phyloP scores from a whole-genome alignment of 2,329 filamentous ascomycete genomes.

The Xylariaceae sp. region DNA sequence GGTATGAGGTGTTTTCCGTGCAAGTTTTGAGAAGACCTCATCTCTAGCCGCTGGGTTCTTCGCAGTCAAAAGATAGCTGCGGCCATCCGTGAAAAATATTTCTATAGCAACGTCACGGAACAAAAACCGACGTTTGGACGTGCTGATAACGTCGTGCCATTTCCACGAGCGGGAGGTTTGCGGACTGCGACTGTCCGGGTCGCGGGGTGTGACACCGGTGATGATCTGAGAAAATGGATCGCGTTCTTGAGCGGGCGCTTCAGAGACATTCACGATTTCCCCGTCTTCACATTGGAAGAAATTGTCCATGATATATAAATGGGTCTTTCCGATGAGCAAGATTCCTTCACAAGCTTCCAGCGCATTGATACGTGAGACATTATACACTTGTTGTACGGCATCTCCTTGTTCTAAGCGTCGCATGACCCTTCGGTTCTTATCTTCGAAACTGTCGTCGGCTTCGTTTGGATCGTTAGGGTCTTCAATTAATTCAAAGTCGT shows the following conservation, averaged over 20 bases:
- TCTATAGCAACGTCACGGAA: slow-evolving; percentile 97
- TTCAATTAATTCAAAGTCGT: slow-evolving; percentile 94
- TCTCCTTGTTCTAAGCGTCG: slow-evolving; percentile 86
- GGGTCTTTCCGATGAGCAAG: slow-evolving; percentile 86
- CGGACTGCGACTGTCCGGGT: slow-evolving; percentile 59
- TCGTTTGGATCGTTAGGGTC: slow-evolving; percentile 84
- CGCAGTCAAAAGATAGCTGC: slow-evolving; percentile 88
- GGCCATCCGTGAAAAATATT: slow-evolving; percentile 93
- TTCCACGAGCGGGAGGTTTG: slow-evolving; percentile 88
- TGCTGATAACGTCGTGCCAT: slow-evolving; percentile 90
- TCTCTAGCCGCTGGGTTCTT: slow-evolving; percentile 71
- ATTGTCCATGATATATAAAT: slow-evolving; percentile 91
- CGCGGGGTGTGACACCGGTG: slow-evolving; percentile 61
- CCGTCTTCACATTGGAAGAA: slow-evolving; percentile 93
- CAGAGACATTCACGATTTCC: slow-evolving; percentile 94
- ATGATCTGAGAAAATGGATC: slow-evolving; percentile 96
- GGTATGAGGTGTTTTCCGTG: slow-evolving; percentile 75
- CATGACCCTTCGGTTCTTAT: slow-evolving; percentile 98
- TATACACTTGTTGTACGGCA: slow-evolving; percentile 88
- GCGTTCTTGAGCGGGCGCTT: slow-evolving; percentile 85
- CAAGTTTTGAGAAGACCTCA: slow-evolving; percentile 73
- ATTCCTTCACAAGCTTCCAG: slow-evolving; percentile 92
- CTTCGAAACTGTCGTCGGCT: slow-evolving; percentile 74
- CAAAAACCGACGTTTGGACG: slow-evolving; percentile 91
- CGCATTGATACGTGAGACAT: slow-evolving; percentile 89